phyloP scores from a whole-genome alignment of 164 flowering plant genomes.

The Warburgia ugandensis region DNA sequence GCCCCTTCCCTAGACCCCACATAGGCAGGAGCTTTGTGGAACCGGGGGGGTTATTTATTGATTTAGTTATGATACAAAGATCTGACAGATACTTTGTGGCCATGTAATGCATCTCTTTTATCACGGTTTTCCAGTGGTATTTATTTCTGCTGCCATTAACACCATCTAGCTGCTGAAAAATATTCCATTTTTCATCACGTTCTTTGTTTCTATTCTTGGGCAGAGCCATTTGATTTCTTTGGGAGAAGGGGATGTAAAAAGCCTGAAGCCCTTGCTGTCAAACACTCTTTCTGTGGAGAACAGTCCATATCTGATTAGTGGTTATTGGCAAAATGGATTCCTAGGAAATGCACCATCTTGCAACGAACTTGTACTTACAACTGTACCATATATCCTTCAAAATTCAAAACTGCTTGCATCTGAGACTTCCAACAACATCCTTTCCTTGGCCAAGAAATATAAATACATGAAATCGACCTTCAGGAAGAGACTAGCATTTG shows the following conservation, averaged over 20 bases:
- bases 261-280: slow-evolving; percentile 79
- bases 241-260: slow-evolving; percentile 88
- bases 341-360: slow-evolving; percentile 25
- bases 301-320: slow-evolving; percentile 70
- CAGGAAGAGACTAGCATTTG: slow-evolving; percentile 79
- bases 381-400: slow-evolving; percentile 30
- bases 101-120: too few species aligned
- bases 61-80: background rate
- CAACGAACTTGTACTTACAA: slow-evolving; percentile 28
- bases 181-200: too few species aligned
- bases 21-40: too few species aligned
- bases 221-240: slow-evolving; percentile 78
- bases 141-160: too few species aligned
- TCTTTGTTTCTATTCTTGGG: slow-evolving; percentile 7
- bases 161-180: too few species aligned
- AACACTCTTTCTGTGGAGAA: slow-evolving; percentile 84
- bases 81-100: background rate
- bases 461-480: slow-evolving; percentile 69
- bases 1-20: too few species aligned
- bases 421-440: slow-evolving; percentile 38
- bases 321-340: slow-evolving; percentile 48
- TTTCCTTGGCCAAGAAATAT: slow-evolving; percentile 80
- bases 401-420: slow-evolving; percentile 29
- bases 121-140: too few species aligned
- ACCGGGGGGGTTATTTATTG: background rate